Evolutionary conservation across 2,329 filamentous ascomycete genomes (phyloP), one percentile per base, ranked within the genome.

Genomic region (Ramularia collo-cygni): DNA sequence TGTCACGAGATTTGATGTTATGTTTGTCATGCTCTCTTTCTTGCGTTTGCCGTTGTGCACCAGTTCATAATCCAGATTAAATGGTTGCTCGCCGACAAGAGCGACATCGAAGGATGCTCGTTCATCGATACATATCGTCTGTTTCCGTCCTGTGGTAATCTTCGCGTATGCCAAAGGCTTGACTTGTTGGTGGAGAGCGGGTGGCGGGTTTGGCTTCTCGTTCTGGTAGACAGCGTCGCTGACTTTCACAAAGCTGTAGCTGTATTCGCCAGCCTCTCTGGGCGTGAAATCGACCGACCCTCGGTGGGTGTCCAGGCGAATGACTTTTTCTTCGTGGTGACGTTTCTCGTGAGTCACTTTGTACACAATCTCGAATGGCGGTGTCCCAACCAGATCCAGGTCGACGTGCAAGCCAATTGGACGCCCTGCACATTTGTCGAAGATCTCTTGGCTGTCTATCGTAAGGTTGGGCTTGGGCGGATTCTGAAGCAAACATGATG

Each of bases 371-470:
- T 72, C 70, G 65, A 98, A 98, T 1, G 90, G 90, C 32, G 93
- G 90, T 0, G 88, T 94, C 45, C 92, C 92, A 18, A 90, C 83
- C 28, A 98, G 72, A 59, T 96, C 88, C 35, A 98, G 68, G 56
- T 92, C 84, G 29, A 98, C 85, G 8, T 83, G 77, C 39, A 98
- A 74, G 28, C 92, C 92, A 46, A 98, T 85, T 0, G 92, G 87
- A 57, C 88, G 95, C 34, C 89, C 88, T 26, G 89, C 90, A 61
- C 92, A 98, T 60, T 93, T 94, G 63, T 98, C 92, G 37, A 86
- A 84, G 30, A 98, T 88, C 47, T 88, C 82, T 53, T 94, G 84
- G 5, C 79, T 74, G 21, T 75, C 75, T 35, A 98, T 69, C 4
- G 77, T 71, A 42, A 98, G 63, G 40, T 82, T 78, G 8, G 92